Evolutionary conservation across 2,329 filamentous ascomycete genomes (phyloP).

Genomic region (Macrophomina tecta): DNA sequence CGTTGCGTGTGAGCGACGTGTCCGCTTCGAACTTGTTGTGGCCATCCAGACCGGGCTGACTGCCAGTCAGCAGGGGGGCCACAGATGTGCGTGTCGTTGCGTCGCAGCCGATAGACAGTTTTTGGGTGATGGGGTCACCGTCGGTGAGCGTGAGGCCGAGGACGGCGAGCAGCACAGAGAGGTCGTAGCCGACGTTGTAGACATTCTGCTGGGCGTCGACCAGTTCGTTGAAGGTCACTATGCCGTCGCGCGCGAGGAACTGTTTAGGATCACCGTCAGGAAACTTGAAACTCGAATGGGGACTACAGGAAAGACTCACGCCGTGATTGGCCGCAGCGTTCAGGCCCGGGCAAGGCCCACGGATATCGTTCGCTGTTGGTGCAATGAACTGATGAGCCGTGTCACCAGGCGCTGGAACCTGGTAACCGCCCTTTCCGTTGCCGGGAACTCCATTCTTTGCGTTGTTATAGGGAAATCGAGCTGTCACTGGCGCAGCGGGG

Average conservation of each 20-base stretch:
- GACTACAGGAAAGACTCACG: not conserved
- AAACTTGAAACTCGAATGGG: not conserved
- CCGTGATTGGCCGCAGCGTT: conserved; percentile 53
- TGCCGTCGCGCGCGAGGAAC: conserved; percentile 52
- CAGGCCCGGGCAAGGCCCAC: conserved; percentile 51
- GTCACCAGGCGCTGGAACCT: conserved; percentile 52
- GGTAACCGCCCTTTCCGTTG: conserved; percentile 50
- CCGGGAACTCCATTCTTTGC: conserved; percentile 52
- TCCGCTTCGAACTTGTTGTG: conserved; percentile 54
- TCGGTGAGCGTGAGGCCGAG: conserved; percentile 48
- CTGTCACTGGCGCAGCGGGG: conserved; percentile 43
- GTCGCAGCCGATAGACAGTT: conserved; percentile 54
- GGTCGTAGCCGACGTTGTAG: conserved; percentile 53
- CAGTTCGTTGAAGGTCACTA: conserved; percentile 51
- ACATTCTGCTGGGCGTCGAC: conserved; percentile 54
- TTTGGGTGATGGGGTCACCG: conserved; percentile 50
- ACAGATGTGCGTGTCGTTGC: conserved; percentile 50
- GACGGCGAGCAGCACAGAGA: conserved; percentile 48
- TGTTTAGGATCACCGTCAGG: conserved; percentile 18
- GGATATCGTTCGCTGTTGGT: conserved; percentile 47
- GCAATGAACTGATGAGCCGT: conserved; percentile 46
- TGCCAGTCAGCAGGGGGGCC: conserved; percentile 42
- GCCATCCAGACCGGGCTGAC: conserved; percentile 50
- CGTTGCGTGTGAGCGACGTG: conserved; percentile 49
- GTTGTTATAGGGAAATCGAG: conserved; percentile 50